phyloP scores from a whole-genome alignment of 345 rosid species.

The Eucalyptus dawsonii region DNA sequence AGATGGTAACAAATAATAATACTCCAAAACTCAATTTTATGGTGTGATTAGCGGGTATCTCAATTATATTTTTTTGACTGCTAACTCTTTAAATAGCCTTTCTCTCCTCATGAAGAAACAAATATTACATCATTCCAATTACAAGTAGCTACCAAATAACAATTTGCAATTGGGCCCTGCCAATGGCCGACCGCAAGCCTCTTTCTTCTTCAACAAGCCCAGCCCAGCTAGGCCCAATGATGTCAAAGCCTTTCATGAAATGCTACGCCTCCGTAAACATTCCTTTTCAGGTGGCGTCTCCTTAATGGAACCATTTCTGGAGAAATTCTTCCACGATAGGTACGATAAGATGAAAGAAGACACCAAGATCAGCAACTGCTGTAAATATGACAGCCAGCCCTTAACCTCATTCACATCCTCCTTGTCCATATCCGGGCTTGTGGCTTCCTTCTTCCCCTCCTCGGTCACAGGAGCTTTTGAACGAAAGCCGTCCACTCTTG shows the following conservation, averaged over 20 bases:
- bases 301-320: neutral
- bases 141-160: neutral
- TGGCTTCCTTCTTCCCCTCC: neutral
- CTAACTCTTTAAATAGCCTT: neutral
- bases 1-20: neutral
- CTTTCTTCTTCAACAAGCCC: neutral
- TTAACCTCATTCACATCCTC: neutral
- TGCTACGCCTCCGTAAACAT: accelerated
- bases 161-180: neutral
- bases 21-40: neutral
- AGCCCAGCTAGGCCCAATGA: neutral
- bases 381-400: neutral
- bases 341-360: neutral
- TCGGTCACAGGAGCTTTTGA: neutral
- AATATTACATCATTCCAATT: neutral
- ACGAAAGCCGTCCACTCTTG: neutral
- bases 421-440: neutral
- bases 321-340: neutral
- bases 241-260: neutral
- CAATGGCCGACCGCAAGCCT: neutral
- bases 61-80: no score
- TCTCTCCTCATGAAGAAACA: neutral
- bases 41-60: no score
- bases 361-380: neutral
- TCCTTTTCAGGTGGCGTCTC: neutral